Conservation (phyloP, 2,329 filamentous ascomycete genomes). For the Coniochaeta ligniaria region DNA sequence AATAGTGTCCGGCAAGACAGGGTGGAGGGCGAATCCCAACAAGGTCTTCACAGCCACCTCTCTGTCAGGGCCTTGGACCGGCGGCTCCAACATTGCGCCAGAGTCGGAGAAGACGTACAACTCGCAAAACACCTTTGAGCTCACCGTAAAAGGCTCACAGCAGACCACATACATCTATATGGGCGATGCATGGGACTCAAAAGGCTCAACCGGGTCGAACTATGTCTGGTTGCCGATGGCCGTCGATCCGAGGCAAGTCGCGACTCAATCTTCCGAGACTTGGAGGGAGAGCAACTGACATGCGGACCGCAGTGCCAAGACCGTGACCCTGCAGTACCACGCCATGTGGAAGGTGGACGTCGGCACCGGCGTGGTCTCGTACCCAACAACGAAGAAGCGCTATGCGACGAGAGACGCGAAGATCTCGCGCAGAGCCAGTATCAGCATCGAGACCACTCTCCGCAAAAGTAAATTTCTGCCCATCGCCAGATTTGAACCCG, state of each 20-base stretch:
- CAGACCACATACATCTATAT: conserved; percentile 27
- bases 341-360: conserved; percentile 31
- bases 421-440: conserved; percentile 15
- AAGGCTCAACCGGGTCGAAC: conserved; percentile 23
- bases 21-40: conserved; percentile 27
- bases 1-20: conserved; percentile 29
- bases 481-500: not conserved
- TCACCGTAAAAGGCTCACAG: conserved; percentile 23
- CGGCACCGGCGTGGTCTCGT: conserved; percentile 25
- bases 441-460: not conserved
- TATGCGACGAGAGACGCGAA: conserved; percentile 24
- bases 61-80: conserved; percentile 23
- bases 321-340: conserved; percentile 27
- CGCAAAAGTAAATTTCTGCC: conserved; percentile 2
- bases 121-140: conserved; percentile 27
- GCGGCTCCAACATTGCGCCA: conserved; percentile 26
- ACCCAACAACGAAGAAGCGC: conserved; percentile 21
- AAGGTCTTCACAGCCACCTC: conserved; percentile 26
- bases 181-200: conserved; percentile 28
- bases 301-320: conserved; percentile 14
- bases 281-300: not conserved
- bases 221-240: conserved; percentile 31
- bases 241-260: conserved; percentile 21
- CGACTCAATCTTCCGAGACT: not conserved
- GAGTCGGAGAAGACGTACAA: conserved; percentile 25